Conservation (phyloP, 208 protist genomes). For the Porcisia hertigi region DNA sequence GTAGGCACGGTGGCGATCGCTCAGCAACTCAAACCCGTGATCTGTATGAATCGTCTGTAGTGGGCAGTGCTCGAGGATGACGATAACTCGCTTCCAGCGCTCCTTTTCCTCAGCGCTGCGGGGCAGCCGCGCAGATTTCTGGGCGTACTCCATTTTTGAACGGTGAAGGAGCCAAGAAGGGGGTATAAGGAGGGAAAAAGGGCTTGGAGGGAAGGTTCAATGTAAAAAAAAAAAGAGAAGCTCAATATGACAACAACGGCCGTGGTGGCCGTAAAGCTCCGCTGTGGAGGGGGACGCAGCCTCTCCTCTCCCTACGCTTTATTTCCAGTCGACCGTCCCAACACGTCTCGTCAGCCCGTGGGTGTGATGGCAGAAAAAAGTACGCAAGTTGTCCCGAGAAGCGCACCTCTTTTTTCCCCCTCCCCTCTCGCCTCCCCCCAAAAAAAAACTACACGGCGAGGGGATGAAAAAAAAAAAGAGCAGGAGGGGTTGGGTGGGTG, state of each 20-base stretch:
- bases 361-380: not conserved
- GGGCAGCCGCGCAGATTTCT: conserved; percentile 85
- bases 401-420: not conserved
- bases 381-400: not conserved
- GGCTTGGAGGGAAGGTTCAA: not conserved
- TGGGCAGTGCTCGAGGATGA: conserved; percentile 95
- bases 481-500: too few relatives aligned
- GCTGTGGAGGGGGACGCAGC: not conserved
- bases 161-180: not conserved
- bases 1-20: conserved; percentile 96
- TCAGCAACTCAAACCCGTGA: conserved; percentile 96
- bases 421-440: too few relatives aligned
- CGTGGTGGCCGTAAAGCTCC: not conserved
- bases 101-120: conserved; percentile 87
- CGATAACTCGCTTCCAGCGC: conserved; percentile 90
- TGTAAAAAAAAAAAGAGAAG: not conserved
- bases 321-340: not conserved
- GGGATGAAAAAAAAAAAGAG: too few relatives aligned
- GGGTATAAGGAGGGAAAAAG: not conserved
- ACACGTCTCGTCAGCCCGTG: not conserved
- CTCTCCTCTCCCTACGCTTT: not conserved
- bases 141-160: conserved; percentile 70
- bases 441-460: too few relatives aligned
- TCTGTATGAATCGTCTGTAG: conserved; percentile 95
- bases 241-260: not conserved